phyloP scores from a whole-genome alignment of 495 filamentous ascomycete genomes.

The Penicillium fimorum region DNA sequence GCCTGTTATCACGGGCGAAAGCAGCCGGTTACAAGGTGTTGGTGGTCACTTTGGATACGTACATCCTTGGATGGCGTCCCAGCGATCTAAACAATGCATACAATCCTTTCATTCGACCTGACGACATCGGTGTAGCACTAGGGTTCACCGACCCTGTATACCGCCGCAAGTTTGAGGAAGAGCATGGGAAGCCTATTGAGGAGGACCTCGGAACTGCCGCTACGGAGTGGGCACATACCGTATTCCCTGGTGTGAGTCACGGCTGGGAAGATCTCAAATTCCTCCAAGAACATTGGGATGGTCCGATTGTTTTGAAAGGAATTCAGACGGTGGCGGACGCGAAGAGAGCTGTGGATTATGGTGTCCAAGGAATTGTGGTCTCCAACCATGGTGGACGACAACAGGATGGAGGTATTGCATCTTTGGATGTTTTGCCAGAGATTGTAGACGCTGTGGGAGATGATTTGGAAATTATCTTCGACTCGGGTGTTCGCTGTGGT shows the following conservation, averaged over 20 bases:
- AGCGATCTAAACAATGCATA: conserved; percentile 55
- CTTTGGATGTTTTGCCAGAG: conserved; percentile 44
- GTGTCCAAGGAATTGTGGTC: conserved; percentile 57
- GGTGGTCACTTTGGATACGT: conserved; percentile 64
- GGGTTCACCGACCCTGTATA: conserved; percentile 58
- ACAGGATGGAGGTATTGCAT: conserved; percentile 44
- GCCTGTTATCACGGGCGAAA: conserved; percentile 53
- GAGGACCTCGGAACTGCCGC: conserved; percentile 36
- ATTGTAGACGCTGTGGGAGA: conserved; percentile 50
- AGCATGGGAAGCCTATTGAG: conserved; percentile 38
- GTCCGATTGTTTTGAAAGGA: conserved; percentile 53
- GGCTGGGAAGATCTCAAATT: conserved; percentile 50
- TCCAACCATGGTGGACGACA: conserved; percentile 48
- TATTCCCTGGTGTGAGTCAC: conserved; percentile 47
- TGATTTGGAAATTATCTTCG: conserved; percentile 45
- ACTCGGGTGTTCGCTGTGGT: conserved; percentile 49
- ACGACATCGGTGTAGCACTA: conserved; percentile 48
- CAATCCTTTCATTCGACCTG: conserved; percentile 49
- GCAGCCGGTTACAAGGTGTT: conserved; percentile 52
- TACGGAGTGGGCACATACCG: conserved; percentile 42
- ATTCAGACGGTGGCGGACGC: conserved; percentile 54
- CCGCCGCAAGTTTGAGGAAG: conserved; percentile 41
- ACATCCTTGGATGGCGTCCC: conserved; percentile 56
- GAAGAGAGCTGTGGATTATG: conserved; percentile 45
- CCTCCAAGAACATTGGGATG: conserved; percentile 29